Percentiles rank a stretch among this genome's conserved stretches.
These are phyloP conservation scores for Capsicum baccatum DNA, from an alignment of 257 asterid genomes.

Conservation along the genomic window DNA sequence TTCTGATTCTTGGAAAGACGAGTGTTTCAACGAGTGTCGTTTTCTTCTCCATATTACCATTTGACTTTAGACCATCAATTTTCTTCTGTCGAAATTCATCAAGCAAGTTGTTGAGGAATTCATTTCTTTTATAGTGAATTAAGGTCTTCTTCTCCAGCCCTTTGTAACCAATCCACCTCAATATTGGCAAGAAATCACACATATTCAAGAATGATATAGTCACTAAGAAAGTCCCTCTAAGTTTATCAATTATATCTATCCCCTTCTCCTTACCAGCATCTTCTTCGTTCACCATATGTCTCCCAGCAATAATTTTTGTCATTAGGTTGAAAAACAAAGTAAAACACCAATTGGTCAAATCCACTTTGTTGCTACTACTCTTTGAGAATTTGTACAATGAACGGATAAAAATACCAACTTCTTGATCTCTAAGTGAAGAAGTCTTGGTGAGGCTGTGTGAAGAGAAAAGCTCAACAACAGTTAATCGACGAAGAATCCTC, in stretches of 20 bases:
- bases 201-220: constrained; percentile 30
- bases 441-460: constrained; percentile 45
- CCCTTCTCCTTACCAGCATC: constrained; percentile 45
- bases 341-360: constrained; percentile 37
- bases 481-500: constrained; percentile 48
- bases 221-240: constrained; percentile 36
- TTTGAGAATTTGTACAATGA: constrained; percentile 26
- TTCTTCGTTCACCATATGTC: constrained; percentile 41
- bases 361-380: constrained; percentile 27
- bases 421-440: constrained; percentile 46
- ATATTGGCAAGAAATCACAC: constrained; percentile 36
- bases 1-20: constrained; percentile 47
- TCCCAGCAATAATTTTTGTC: constrained; percentile 50
- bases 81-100: constrained; percentile 38
- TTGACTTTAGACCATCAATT: background rate
- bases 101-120: constrained; percentile 41
- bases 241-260: constrained; percentile 37
- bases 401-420: constrained; percentile 34
- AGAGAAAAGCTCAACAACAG: constrained; percentile 50
- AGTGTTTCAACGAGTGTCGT: constrained; percentile 41
- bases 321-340: constrained; percentile 42
- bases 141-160: constrained; percentile 48
- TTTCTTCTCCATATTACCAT: background rate
- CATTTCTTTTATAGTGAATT: constrained; percentile 46
- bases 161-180: constrained; percentile 61